Base-by-base conservation (phyloP, 352 stramenopile species). In the Phytophthora hibernalis region DNA sequence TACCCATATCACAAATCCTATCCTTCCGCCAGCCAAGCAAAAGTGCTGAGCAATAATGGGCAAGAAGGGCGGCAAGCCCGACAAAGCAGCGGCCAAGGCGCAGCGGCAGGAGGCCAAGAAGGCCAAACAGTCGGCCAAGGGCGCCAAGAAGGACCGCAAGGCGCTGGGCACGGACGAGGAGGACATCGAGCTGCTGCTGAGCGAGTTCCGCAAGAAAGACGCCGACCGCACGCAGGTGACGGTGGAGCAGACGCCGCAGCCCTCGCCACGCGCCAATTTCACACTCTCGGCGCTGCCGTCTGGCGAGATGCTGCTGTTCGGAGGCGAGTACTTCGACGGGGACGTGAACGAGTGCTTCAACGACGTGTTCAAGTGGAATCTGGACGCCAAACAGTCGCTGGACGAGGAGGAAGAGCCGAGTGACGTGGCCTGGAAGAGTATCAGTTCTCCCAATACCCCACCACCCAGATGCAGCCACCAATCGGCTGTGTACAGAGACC, bases 301-400 rank as follows among this genome's bases (percentile, higher is more conserved):
- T 7, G 89, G 90, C 48, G 87, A 96, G 50, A 87, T 98, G 71
- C 66, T 98, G 54, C 76, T 98, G 42, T 99, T 99, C 75, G 97
- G 97, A 35, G 97, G 97, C 48, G 97, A 99, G 80, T 99, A 98
- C 77, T 99, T 97, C 74, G 93, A 99, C 74, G 97, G 97, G 40
- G 90, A 98, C 59, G 87, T 97, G 72, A 99, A 98, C 61, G 82
- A 93, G 30, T 98, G 97, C 65, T 98, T 96, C 77, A 98, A 99
- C 69, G 97, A 99, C 57, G 80, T 99, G 8, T 97, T 96, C 58
- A 87, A 93, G 64, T 98, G 91, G 91, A 96, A 97, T 80, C 44
- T 97, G 20, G 91, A 97, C 65, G 61, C 65, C 2, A 59, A 65
- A 20, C 60, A 71, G 49, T 33, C 35, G 8, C 15, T 42, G 28